Percentiles rank a stretch among this genome's conserved stretches.
Evolutionary conservation across 2,329 filamentous ascomycete species (phyloP).

Genomic region (Cladosporium sp.): DNA sequence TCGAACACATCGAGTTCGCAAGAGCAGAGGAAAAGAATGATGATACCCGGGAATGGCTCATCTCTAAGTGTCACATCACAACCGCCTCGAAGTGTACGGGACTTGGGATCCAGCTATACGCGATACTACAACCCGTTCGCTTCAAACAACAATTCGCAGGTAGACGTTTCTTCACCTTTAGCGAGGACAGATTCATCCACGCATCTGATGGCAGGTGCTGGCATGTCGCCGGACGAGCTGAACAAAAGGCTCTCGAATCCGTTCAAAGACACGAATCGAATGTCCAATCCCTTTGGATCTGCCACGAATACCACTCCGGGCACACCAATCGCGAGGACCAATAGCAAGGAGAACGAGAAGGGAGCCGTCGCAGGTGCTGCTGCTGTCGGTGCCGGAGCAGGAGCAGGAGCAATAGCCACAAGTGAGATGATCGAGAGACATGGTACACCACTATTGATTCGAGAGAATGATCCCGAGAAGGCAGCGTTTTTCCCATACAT

Average conservation of each 20-base stretch:
- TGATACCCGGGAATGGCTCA: slow-evolving; percentile 22
- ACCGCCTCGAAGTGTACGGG: slow-evolving; percentile 32
- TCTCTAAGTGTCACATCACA: slow-evolving; percentile 24
- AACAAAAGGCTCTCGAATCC: slow-evolving; percentile 30
- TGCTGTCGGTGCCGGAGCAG: slow-evolving; percentile 13
- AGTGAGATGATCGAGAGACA: slow-evolving; percentile 2
- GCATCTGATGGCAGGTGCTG: slow-evolving; percentile 18
- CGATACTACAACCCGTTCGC: slow-evolving; percentile 37
- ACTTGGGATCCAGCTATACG: slow-evolving; percentile 35
- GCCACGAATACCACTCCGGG: slow-evolving; percentile 19
- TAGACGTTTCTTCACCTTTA: slow-evolving; percentile 25
- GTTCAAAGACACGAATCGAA: slow-evolving; percentile 28
- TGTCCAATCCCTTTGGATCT: slow-evolving; percentile 26
- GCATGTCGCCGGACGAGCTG: slow-evolving; percentile 20
- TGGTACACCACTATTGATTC: slow-evolving; percentile 27
- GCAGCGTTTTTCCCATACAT: slow-evolving; percentile 37
- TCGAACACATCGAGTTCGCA: slow-evolving; percentile 6
- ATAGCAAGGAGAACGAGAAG: slow-evolving; percentile 16
- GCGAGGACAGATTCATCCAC: slow-evolving; percentile 23
- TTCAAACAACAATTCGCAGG: slow-evolving; percentile 30
- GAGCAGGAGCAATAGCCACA: neutral
- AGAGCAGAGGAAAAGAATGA: slow-evolving; percentile 14
- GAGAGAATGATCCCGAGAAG: slow-evolving; percentile 32
- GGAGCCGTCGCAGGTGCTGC: slow-evolving; percentile 12
- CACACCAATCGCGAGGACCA: slow-evolving; percentile 14